Percentiles rank a stretch among this genome's conserved stretches.
Evolutionary conservation across 768 basidiomycete genomes (phyloP).

Genomic region (Trametes elegans): DNA sequence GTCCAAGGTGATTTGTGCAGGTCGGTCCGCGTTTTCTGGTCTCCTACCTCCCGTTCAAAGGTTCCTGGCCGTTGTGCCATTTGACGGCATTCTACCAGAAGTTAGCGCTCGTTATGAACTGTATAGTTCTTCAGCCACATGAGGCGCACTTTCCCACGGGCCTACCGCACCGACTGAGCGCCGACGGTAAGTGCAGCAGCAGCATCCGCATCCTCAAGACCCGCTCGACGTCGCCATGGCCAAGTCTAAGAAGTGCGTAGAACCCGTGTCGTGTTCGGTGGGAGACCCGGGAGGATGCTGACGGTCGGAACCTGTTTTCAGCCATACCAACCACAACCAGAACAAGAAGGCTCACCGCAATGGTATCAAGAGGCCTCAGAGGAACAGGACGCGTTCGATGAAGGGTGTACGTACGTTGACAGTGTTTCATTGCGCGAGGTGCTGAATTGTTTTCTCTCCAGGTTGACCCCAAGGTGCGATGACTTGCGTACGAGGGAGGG

Average conservation of each 20-base stretch:
- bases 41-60: too few relatives aligned
- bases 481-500: constrained; percentile 20
- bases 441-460: constrained; percentile 30
- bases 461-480: constrained; percentile 77
- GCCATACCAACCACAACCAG: constrained; percentile 96
- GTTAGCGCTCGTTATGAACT: constrained; percentile 16
- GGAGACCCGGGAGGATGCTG: constrained; percentile 1
- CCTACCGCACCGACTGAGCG: not conserved
- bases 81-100: not conserved
- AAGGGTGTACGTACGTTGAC: constrained; percentile 80
- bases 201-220: constrained; percentile 22
- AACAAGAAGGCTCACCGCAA: constrained; percentile 96
- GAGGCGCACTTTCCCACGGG: constrained; percentile 5
- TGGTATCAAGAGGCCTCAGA: constrained; percentile 86
- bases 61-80: too few relatives aligned
- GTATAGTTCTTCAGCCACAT: constrained; percentile 32
- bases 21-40: not conserved
- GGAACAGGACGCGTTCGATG: constrained; percentile 72
- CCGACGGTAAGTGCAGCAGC: not conserved
- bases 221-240: constrained; percentile 59
- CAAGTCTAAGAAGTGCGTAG: constrained; percentile 95
- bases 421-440: not conserved
- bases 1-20: not conserved
- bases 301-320: constrained; percentile 29
- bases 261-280: not conserved